Base-by-base conservation (phyloP, 2,329 filamentous ascomycete species). In the Dothideomycetes sp. region DNA sequence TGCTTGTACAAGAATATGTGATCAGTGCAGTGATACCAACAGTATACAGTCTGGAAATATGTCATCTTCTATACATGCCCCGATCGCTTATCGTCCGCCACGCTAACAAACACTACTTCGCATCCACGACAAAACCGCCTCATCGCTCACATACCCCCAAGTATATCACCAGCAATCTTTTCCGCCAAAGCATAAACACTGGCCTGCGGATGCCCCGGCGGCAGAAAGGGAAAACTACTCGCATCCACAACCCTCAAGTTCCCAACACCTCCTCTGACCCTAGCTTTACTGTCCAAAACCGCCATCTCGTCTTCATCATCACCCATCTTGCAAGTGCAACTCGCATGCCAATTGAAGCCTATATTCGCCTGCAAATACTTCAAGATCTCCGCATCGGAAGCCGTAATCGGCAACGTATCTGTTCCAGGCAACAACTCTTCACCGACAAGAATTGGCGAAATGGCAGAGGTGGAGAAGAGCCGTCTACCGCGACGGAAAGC, bases 311-410 rank as follows among this genome's bases (percentile, higher is more conserved):
- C 23, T 12, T 25, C 23, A 12, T 8, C 23, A 6, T 6, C 9
- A 2, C 60, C 61, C 61, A 64, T 62, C 49, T 51, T 54, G 13
- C 52, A 56, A 1, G 59, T 56, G 10, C 6, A 13, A 23, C 4
- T 10, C n/a, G 56, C 58, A 46, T 64, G 61, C 56, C 57, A 61
- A n/a, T 62, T 56, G 0, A 59, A 61, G 10, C 31, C 30, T 15
- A 45, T 19, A 1, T 24, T 51, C 6, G 47, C 28, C 18, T 45
- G 41, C 8, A 58, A 46, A 12, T 32, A 33, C 3, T 39, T 29
- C 5, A 54, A 37, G 9, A 61, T 54, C 38, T 60, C 41, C 17
- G 45, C 55, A 35, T 60, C 55, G 1, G 47, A 52, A 15, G 36
- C 3, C 6, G 53, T 48, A 12, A 25, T 25, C 8, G 33, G 33